These are phyloP conservation scores for Pulicaria dysenterica DNA, from an alignment of 129 eudicot genomes.

Conservation along the genomic window DNA sequence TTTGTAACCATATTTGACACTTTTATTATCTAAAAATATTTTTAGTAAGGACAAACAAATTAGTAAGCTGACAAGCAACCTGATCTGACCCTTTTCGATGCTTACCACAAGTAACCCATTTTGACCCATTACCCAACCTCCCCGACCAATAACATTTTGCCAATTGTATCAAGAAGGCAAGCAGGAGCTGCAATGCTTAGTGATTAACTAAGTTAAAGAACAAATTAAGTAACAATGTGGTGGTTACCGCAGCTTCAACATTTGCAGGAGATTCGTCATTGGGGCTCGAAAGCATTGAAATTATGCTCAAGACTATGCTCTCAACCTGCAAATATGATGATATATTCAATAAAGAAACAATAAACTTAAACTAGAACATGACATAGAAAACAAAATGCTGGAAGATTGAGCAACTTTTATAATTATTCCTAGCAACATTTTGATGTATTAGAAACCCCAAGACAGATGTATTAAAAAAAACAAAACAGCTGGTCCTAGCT, in stretches of 20 bases:
- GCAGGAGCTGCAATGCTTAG: no score
- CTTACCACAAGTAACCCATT: no score
- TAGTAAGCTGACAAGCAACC: no score
- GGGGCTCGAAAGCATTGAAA: conserved; percentile 72
- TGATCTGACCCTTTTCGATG: no score
- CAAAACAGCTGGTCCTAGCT: background rate
- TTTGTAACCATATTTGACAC: no score
- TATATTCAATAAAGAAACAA: background rate
- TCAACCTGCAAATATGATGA: conserved; percentile 43
- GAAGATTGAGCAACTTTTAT: background rate
- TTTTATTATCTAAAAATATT: no score
- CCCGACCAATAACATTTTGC: no score
- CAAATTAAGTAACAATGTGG: background rate
- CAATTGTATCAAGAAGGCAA: no score
- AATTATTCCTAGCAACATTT: no score
- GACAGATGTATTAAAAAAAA: background rate
- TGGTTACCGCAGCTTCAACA: conserved; percentile 66
- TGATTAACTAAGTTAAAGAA: background rate
- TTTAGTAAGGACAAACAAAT: no score
- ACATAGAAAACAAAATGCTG: background rate
- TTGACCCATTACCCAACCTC: no score
- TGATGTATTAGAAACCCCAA: background rate
- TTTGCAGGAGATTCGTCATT: conserved; percentile 72
- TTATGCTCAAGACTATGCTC: conserved; percentile 60
- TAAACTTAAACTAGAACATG: background rate